Conservation (phyloP, 2,329 filamentous ascomycete species). For the Alternaria sp. region DNA sequence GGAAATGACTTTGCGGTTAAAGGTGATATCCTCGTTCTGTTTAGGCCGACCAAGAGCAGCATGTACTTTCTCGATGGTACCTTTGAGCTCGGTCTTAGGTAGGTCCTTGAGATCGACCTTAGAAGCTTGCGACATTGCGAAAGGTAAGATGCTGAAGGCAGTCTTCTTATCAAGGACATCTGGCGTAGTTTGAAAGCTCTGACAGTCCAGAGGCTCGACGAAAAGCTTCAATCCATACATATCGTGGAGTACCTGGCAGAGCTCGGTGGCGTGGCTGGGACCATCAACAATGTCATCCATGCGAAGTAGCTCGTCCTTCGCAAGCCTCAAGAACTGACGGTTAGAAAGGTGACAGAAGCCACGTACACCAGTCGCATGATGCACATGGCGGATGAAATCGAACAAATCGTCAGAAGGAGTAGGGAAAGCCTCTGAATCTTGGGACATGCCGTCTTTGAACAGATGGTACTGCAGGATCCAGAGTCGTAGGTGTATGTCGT, state of each 20-base stretch:
- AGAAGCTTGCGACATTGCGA: conserved; percentile 79
- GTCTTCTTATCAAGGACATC: conserved; percentile 80
- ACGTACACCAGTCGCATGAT: conserved; percentile 82
- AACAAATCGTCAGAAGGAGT: conserved; percentile 75
- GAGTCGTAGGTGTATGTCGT: conserved; percentile 84
- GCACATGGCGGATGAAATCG: conserved; percentile 79
- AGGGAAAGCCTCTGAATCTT: conserved; percentile 69
- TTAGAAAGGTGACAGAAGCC: conserved; percentile 85
- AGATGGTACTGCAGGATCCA: conserved; percentile 89
- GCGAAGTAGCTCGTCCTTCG: conserved; percentile 82
- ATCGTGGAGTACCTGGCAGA: conserved; percentile 68
- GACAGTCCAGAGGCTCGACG: conserved; percentile 42
- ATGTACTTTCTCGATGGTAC: conserved; percentile 91
- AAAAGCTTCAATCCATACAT: conserved; percentile 49
- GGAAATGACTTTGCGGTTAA: conserved; percentile 84
- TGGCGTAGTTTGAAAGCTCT: conserved; percentile 76
- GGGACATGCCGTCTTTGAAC: conserved; percentile 74
- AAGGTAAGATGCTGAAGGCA: conserved; percentile 81
- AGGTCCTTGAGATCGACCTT: conserved; percentile 90
- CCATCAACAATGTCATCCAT: conserved; percentile 79
- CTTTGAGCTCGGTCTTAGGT: conserved; percentile 87
- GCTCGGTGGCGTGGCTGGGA: conserved; percentile 70
- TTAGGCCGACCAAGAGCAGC: conserved; percentile 80
- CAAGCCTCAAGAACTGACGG: conserved; percentile 86
- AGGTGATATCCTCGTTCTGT: conserved; percentile 77